Conservation (phyloP, 2,329 filamentous ascomycete genomes). For the Harringtonia lauricola region DNA sequence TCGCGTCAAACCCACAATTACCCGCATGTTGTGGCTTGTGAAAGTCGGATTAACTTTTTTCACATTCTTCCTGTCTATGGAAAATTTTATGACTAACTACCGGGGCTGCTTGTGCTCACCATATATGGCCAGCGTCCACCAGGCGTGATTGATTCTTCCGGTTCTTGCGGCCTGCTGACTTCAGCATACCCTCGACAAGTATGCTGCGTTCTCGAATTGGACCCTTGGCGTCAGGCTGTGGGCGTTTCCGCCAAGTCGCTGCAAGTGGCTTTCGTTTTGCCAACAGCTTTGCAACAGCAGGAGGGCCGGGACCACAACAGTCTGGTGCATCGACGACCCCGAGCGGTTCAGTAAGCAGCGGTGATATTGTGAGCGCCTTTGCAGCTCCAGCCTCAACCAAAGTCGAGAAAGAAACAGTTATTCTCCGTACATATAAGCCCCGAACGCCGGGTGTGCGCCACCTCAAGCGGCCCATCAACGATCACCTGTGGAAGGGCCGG, state of each 20-base stretch:
- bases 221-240: constrained; percentile 24
- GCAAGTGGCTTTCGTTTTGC: constrained; percentile 5
- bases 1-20: constrained; percentile 8
- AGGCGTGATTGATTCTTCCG: too few species aligned
- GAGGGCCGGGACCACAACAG: constrained; percentile 5
- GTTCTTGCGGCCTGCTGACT: too few species aligned
- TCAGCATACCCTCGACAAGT: constrained; percentile 7
- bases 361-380: neutral
- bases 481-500: constrained; percentile 91
- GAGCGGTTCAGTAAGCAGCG: neutral
- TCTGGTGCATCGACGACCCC: neutral
- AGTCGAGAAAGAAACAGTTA: constrained; percentile 25
- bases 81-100: neutral
- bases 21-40: neutral
- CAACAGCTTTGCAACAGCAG: constrained; percentile 15
- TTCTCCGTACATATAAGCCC: constrained; percentile 81
- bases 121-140: too few species aligned
- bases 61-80: neutral
- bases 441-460: constrained; percentile 88
- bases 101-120: too few species aligned
- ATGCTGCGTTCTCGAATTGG: constrained; percentile 61
- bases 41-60: constrained; percentile 1
- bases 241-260: constrained; percentile 9
- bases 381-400: neutral
- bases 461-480: constrained; percentile 84